Evolutionary conservation across 257 asterid genomes (phyloP).

Genomic region (Solanum chiquidenum): DNA sequence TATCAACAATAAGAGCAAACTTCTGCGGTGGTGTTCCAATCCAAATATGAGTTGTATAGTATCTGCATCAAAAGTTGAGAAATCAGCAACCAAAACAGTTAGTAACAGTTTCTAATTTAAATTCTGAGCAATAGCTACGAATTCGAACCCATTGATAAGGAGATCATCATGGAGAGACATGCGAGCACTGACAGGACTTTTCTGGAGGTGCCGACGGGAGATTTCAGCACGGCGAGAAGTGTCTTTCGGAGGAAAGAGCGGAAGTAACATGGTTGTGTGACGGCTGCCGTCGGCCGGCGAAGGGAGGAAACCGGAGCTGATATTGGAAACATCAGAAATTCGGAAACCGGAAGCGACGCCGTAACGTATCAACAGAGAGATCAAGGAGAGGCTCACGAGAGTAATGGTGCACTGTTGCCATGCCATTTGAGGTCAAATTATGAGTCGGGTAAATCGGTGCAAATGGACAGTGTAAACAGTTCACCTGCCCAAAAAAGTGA

Average conservation of each 20-base stretch:
- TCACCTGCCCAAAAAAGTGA: neutral
- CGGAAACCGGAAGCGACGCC: neutral
- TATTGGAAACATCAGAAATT: neutral
- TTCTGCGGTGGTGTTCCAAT: slow-evolving; percentile 83
- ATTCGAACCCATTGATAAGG: slow-evolving; percentile 45
- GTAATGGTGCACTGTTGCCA: neutral
- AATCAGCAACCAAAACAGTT: neutral
- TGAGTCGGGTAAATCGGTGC: neutral
- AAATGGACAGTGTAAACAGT: neutral
- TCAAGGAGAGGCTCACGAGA: neutral
- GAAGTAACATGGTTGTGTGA: neutral
- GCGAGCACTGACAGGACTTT: slow-evolving; percentile 27
- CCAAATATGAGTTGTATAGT: slow-evolving; percentile 71
- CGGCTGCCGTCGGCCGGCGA: neutral
- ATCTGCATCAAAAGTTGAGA: slow-evolving; percentile 27
- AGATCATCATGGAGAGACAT: slow-evolving; percentile 72
- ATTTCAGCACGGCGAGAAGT: neutral
- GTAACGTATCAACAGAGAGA: neutral
- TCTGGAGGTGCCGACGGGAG: slow-evolving; percentile 33
- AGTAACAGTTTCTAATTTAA: neutral
- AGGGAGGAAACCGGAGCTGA: neutral
- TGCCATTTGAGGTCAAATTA: neutral
- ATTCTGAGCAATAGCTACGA: neutral
- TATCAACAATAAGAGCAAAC: slow-evolving; percentile 77
- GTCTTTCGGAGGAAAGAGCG: slow-evolving; percentile 4